phyloP scores from a whole-genome alignment of 148 eudicot genomes.

The Spergularia marina region DNA sequence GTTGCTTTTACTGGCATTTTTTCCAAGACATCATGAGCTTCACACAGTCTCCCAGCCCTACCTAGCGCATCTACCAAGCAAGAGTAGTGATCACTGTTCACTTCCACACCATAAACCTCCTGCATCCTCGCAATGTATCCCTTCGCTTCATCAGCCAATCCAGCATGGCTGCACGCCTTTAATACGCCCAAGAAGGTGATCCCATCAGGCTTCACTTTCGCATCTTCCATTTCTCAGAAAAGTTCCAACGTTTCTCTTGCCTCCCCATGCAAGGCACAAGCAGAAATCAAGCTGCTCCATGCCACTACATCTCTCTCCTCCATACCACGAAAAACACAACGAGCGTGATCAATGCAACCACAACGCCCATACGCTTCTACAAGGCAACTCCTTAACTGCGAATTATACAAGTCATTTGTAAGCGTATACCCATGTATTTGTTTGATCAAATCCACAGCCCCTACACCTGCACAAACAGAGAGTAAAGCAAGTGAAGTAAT shows the following conservation, averaged over 20 bases:
- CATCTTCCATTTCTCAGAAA: constrained; percentile 44
- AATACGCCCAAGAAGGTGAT: constrained; percentile 55
- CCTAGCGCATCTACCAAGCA: constrained; percentile 59
- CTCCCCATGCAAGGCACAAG: constrained; percentile 56
- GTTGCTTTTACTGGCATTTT: constrained; percentile 55
- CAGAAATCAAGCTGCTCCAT: constrained; percentile 64
- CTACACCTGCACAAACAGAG: constrained; percentile 37
- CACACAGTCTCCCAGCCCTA: constrained; percentile 48
- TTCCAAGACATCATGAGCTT: constrained; percentile 42
- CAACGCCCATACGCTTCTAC: constrained; percentile 57
- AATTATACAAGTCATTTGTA: constrained; percentile 34
- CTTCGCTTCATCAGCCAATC: constrained; percentile 50
- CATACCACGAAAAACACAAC: constrained; percentile 36
- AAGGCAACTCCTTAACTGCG: constrained; percentile 48
- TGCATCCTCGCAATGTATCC: constrained; percentile 38
- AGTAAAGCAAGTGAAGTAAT: constrained; percentile 50
- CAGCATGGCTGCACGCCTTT: constrained; percentile 59
- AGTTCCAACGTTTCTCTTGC: constrained; percentile 39
- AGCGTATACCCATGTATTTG: constrained; percentile 43
- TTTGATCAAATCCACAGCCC: constrained; percentile 35
- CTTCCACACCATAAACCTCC: constrained; percentile 35
- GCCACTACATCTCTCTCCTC: constrained; percentile 49
- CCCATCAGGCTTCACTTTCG: constrained; percentile 42
- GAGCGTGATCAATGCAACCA: constrained; percentile 41
- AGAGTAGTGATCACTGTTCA: constrained; percentile 54